phyloP scores from a whole-genome alignment of 305 asterid genomes.

The Lippia alba region DNA sequence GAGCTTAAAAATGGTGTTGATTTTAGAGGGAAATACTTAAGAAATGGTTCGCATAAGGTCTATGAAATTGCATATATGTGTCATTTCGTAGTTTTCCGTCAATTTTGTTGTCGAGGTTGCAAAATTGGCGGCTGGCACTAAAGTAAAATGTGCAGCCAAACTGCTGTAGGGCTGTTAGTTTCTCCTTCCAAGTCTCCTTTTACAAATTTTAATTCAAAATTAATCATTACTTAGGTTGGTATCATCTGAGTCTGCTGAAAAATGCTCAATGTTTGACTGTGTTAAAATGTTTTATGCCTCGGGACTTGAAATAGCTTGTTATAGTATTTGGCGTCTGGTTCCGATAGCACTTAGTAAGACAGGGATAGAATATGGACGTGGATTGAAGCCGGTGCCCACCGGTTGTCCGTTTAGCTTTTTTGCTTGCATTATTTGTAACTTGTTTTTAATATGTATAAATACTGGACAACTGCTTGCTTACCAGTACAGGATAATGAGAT shows the following conservation, averaged over 20 bases:
- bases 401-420: no score
- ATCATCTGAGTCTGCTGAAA: neutral
- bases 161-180: neutral
- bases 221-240: neutral
- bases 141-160: neutral
- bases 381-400: neutral
- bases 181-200: neutral
- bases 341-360: neutral
- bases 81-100: no score
- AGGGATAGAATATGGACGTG: neutral
- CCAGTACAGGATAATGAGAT: neutral
- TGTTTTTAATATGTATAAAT: constrained; percentile 2
- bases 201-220: neutral
- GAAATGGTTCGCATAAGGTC: neutral
- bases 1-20: neutral
- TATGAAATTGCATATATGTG: neutral
- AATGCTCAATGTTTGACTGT: neutral
- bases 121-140: neutral
- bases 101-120: neutral
- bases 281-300: neutral
- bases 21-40: neutral
- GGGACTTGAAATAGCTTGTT: neutral
- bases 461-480: constrained; percentile 9
- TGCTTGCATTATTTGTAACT: no score
- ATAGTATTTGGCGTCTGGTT: neutral